phyloP scores from a whole-genome alignment of 2,329 filamentous ascomycete genomes.

The Hypomyces rosellus region DNA sequence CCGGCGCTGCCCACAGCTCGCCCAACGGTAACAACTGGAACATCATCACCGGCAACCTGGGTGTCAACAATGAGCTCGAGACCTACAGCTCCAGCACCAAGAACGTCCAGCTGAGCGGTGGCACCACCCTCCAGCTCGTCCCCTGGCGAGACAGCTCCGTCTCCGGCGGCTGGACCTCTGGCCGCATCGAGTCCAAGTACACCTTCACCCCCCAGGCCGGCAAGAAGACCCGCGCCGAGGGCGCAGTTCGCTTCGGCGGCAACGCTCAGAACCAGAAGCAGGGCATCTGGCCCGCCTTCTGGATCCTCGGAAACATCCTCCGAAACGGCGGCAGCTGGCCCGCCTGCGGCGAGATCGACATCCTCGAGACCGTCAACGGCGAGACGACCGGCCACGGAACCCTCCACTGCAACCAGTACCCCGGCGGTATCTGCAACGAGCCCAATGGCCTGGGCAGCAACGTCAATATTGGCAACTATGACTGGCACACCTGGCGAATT shows the following conservation, averaged over 20 bases:
- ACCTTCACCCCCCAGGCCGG: constrained; percentile 41
- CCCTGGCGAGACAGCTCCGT: constrained; percentile 35
- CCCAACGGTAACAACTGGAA: constrained; percentile 36
- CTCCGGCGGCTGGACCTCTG: constrained; percentile 45
- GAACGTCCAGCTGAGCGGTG: constrained; percentile 47
- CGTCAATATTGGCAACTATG: constrained; percentile 30
- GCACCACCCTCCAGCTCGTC: constrained; percentile 44
- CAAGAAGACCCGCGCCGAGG: constrained; percentile 40
- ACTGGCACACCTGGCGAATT: constrained; percentile 45
- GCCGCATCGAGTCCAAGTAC: constrained; percentile 44
- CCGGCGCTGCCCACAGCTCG: constrained; percentile 27
- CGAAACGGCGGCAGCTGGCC: constrained; percentile 47
- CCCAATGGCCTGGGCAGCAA: constrained; percentile 35
- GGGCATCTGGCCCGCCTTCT: constrained; percentile 55
- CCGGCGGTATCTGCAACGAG: constrained; percentile 47
- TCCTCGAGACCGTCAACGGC: constrained; percentile 52
- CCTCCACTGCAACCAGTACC: constrained; percentile 42
- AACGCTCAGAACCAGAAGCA: constrained; percentile 38
- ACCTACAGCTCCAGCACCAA: constrained; percentile 38
- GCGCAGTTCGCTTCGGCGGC: constrained; percentile 40
- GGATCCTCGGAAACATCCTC: constrained; percentile 47
- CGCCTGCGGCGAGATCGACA: constrained; percentile 49
- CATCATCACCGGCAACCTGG: constrained; percentile 32
- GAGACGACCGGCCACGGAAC: constrained; percentile 40
- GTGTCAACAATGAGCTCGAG: constrained; percentile 47